These are phyloP conservation scores for Nakazawaea wickerhamii DNA, from an alignment of 805 yeast genomes.

Conservation along the genomic window DNA sequence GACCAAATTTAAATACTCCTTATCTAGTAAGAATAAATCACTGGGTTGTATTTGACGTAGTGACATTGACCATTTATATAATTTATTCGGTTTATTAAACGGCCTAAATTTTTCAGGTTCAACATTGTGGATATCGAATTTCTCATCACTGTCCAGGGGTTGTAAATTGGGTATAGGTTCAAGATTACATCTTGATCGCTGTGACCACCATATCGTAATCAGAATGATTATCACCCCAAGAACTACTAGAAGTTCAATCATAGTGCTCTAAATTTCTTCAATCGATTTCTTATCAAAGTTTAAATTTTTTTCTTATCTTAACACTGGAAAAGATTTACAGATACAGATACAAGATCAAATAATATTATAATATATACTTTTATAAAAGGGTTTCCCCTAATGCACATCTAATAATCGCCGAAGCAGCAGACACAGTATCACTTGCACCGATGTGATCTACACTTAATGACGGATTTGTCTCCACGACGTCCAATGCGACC, in stretches of 20 bases:
- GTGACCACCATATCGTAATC: too few relatives aligned
- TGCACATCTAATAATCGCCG: conserved; percentile 90
- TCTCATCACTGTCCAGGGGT: conserved; percentile 26
- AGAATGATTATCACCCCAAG: too few relatives aligned
- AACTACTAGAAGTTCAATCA: too few relatives aligned
- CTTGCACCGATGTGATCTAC: conserved; percentile 66
- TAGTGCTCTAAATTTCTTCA: too few relatives aligned
- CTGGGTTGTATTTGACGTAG: conserved; percentile 40
- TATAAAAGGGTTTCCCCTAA: conserved; percentile 83
- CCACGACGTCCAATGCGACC: conserved; percentile 86
- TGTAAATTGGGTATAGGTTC: background rate
- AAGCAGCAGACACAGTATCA: conserved; percentile 86
- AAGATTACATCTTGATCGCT: too few relatives aligned
- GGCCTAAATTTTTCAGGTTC: conserved; percentile 41
- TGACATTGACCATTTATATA: conserved; percentile 61
- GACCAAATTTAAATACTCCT: conserved; percentile 46
- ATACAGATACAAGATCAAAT: too few relatives aligned
- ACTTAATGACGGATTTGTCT: conserved; percentile 87
- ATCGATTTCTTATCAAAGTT: background rate
- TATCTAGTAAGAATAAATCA: conserved; percentile 59
- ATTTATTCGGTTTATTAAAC: conserved; percentile 36
- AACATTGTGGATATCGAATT: conserved; percentile 37
- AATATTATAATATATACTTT: conserved; percentile 2
- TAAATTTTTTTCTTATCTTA: background rate
- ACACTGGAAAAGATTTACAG: too few relatives aligned